Conservation (phyloP, 768 basidiomycete genomes). For the Kondoa subrosea region DNA sequence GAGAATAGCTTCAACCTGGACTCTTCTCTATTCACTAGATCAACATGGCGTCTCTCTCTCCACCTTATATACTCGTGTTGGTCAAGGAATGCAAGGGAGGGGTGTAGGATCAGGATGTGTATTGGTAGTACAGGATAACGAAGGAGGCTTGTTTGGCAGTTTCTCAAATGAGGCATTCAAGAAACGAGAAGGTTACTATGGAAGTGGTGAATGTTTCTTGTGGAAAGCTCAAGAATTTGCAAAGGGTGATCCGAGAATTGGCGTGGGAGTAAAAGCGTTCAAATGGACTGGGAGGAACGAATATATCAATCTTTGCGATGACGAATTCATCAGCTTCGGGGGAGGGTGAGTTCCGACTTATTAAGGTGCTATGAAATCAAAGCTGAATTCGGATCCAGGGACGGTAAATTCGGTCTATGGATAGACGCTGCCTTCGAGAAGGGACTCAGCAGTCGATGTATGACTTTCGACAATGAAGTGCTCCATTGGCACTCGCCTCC, state of each 20-base stretch:
- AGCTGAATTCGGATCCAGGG: constrained; percentile 37
- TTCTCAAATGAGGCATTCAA: constrained; percentile 62
- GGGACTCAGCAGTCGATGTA: constrained; percentile 68
- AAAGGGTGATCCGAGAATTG: constrained; percentile 22
- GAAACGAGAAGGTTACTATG: constrained; percentile 30
- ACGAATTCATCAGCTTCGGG: constrained; percentile 65
- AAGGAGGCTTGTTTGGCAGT: constrained; percentile 56
- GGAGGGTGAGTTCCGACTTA: constrained; percentile 52
- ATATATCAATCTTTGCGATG: constrained; percentile 74
- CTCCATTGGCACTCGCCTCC: constrained; percentile 1
- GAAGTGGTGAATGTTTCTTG: constrained; percentile 76
- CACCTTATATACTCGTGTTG: constrained; percentile 50
- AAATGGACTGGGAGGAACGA: constrained; percentile 77
- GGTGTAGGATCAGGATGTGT: constrained; percentile 34
- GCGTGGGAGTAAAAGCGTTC: constrained; percentile 43
- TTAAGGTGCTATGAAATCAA: constrained; percentile 6
- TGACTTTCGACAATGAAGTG: constrained; percentile 65
- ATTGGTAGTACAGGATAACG: constrained; percentile 49
- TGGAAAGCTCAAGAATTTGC: constrained; percentile 39
- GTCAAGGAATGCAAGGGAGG: constrained; percentile 31
- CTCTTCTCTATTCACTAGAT: constrained; percentile 71
- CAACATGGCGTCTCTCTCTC: constrained; percentile 86
- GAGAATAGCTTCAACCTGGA: constrained; percentile 55
- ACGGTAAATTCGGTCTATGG: constrained; percentile 75
- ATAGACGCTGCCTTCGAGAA: constrained; percentile 63